Conservation (phyloP, 176 grass and related monocot species). For the Tillandsia leiboldiana region DNA sequence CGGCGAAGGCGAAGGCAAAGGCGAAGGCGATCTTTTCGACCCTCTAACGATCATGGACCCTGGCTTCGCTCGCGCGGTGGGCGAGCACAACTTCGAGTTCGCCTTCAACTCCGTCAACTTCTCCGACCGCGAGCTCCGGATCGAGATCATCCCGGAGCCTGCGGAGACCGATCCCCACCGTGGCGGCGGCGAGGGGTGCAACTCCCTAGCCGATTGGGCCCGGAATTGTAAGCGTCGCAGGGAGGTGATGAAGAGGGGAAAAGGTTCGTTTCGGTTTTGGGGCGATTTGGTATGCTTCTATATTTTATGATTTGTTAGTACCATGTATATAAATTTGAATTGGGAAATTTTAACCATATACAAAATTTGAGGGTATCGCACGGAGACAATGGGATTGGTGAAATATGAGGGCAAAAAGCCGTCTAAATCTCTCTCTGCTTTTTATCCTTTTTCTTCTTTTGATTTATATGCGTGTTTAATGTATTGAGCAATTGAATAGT, state of each 20-base stretch:
- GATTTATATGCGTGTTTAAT: too few relatives aligned
- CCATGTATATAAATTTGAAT: too few relatives aligned
- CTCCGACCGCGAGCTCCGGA: conserved; percentile 67
- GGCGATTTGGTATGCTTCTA: too few relatives aligned
- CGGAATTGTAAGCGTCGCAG: conserved; percentile 49
- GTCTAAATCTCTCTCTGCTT: too few relatives aligned
- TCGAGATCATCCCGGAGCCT: conserved; percentile 52
- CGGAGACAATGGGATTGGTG: too few relatives aligned
- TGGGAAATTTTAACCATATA: too few relatives aligned
- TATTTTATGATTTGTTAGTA: too few relatives aligned
- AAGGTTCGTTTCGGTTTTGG: conserved; percentile 29
- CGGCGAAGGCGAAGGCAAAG: background rate
- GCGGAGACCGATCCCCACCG: conserved; percentile 20
- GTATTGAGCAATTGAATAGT: too few relatives aligned
- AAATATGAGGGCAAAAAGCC: too few relatives aligned
- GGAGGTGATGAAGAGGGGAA: conserved; percentile 62
- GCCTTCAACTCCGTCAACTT: conserved; percentile 86
- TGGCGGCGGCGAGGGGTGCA: conserved; percentile 13
- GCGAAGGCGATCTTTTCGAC: conserved; percentile 11
- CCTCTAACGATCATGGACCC: conserved; percentile 44
- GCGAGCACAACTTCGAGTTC: conserved; percentile 63
- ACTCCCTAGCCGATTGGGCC: conserved; percentile 53
- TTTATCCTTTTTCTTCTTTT: too few relatives aligned
- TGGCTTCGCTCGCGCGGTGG: conserved; percentile 47
- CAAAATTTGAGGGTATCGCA: too few relatives aligned